Evolutionary conservation across 768 basidiomycete species (phyloP).

Genomic region (Trametes elegans): DNA sequence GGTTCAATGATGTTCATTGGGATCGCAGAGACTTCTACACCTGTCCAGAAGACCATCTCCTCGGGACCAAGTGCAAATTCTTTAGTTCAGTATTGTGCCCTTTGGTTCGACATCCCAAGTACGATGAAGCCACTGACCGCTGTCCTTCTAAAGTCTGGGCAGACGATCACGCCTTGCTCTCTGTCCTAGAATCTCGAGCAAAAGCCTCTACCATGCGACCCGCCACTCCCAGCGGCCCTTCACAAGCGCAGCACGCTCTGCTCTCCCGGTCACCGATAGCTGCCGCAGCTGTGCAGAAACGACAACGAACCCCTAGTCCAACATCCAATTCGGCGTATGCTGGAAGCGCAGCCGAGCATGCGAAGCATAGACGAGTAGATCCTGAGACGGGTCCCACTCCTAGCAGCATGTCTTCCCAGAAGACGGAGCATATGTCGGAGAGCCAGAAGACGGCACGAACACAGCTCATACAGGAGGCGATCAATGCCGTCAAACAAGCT

Average conservation of each 20-base stretch:
- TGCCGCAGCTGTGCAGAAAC: constrained; percentile 4
- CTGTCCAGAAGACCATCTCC: constrained; percentile 32
- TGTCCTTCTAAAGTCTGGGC: constrained; percentile 30
- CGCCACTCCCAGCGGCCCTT: constrained; percentile 3
- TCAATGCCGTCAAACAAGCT: constrained; percentile 1
- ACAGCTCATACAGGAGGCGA: constrained; percentile 8
- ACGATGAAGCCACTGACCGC: not conserved
- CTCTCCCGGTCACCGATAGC: constrained; percentile 10
- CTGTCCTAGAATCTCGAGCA: not conserved
- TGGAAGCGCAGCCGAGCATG: not conserved
- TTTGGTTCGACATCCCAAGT: not conserved
- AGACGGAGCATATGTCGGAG: not conserved
- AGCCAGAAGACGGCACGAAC: constrained; percentile 1
- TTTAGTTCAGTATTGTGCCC: constrained; percentile 33
- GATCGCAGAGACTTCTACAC: constrained; percentile 34
- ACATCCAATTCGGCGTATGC: not conserved
- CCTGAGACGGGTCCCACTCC: not conserved
- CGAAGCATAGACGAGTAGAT: constrained; percentile 6
- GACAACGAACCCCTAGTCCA: constrained; percentile 1
- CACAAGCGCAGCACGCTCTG: constrained; percentile 6
- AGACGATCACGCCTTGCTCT: constrained; percentile 22
- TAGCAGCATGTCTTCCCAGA: not conserved
- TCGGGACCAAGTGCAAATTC: constrained; percentile 33
- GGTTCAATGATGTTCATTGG: not conserved
- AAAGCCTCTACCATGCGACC: not conserved